Evolutionary conservation across 179 eudicot genomes (phyloP).

Genomic region (Beta macrorhiza): DNA sequence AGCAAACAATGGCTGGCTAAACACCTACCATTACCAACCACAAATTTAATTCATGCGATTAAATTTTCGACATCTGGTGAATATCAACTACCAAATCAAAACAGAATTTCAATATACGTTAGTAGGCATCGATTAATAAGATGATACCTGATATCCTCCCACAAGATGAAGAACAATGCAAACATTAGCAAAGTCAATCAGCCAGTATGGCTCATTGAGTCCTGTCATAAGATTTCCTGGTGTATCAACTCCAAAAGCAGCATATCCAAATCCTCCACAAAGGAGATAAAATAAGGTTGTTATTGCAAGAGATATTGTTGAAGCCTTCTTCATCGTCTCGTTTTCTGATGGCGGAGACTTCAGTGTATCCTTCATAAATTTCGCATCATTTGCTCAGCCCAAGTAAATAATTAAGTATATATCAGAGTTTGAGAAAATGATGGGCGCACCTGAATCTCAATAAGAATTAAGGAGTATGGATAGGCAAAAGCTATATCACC

Average conservation of each 20-base stretch:
- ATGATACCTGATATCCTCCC: constrained; percentile 71
- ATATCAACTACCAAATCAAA: background rate
- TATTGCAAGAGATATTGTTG: constrained; percentile 40
- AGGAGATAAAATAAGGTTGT: constrained; percentile 74
- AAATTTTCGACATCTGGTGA: background rate
- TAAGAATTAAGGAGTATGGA: constrained; percentile 62
- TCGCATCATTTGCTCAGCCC: background rate
- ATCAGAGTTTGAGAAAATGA: background rate
- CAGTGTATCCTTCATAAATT: constrained; percentile 56
- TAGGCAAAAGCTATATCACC: constrained; percentile 88
- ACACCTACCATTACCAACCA: constrained; percentile 40
- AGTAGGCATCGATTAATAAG: background rate
- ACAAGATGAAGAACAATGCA: constrained; percentile 68
- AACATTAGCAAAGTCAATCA: constrained; percentile 68
- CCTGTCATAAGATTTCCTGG: constrained; percentile 87
- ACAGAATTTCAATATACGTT: background rate
- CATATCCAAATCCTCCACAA: constrained; percentile 86
- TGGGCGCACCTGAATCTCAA: constrained; percentile 69
- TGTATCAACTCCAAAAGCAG: constrained; percentile 72
- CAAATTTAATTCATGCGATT: background rate
- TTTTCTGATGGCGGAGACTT: constrained; percentile 60
- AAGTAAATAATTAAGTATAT: background rate
- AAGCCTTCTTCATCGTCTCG: constrained; percentile 66
- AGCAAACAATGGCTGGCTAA: constrained; percentile 70
- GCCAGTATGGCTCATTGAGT: constrained; percentile 82